Evolutionary conservation across 306 rosid genomes (phyloP), one percentile per base, ranked within the genome.

Genomic region (Mimosa pudica): DNA sequence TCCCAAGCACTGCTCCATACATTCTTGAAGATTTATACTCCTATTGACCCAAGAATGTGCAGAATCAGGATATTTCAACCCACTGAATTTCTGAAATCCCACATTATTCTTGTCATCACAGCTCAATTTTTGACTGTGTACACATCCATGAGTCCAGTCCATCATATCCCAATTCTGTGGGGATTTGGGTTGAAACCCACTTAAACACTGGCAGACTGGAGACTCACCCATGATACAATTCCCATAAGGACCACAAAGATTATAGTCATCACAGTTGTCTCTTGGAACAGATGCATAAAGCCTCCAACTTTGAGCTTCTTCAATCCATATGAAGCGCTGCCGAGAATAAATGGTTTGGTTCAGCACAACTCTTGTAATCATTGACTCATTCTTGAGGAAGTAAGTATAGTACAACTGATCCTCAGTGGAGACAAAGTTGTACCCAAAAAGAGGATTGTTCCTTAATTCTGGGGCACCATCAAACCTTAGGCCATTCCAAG

Each of bases 141-240:
- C 76, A 57, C 97, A 92, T 38, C 97, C 93, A 24, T 82, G 79
- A 18, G 86, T 58, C 81, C 88, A 92, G 14, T 84, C 91, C 81
- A 87, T 75, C 42, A 47, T 9, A 47, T 84, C 76, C 97, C 97
- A 89, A 8, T 73, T 77, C 24, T 75, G 51, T 14, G 49, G 81
- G 9, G 84, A 87, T 66, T 64, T 87, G 0, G 94, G 92, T 61
- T 41, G 35, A 79, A 92, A 92, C 10, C 92, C 90, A 30, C 30
- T 13, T 9, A 89, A 49, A 73, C 91, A 89, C 17, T 82, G 81
- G 35, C 94, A 92, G 13, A 80, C 73, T 3, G 94, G 94, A 7
- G 73, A 74, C 5, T 77, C 69, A 55, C 60, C 73, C 0, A 87
- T 70, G 44, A 70, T 17, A 70, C 92, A 89, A 77, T 76, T 63